phyloP scores from a whole-genome alignment of 441 rosid species.

The Gossypium lobatum region DNA sequence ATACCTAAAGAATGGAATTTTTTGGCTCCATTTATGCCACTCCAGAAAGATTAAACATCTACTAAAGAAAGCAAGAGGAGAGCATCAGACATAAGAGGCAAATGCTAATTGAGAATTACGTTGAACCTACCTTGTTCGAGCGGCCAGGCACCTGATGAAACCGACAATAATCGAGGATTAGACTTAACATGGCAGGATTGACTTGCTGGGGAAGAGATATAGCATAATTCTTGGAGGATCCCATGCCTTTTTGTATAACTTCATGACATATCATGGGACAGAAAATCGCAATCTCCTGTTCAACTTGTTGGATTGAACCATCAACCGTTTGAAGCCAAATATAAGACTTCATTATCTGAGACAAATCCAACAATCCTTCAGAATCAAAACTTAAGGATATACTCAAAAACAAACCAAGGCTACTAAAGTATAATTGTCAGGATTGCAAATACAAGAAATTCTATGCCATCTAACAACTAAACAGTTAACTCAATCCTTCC shows the following conservation, averaged over 20 bases:
- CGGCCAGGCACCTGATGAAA: conserved; percentile 68
- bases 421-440: conserved; percentile 7
- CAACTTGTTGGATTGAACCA: conserved; percentile 69
- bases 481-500: neutral
- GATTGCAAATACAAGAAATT: neutral
- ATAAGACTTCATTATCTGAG: conserved; percentile 61
- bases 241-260: conserved; percentile 55
- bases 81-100: conserved; percentile 14
- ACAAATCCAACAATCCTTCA: conserved; percentile 11
- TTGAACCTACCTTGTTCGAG: conserved; percentile 67
- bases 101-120: conserved; percentile 13
- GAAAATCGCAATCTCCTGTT: conserved; percentile 72
- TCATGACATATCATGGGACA: conserved; percentile 70
- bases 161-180: conserved; percentile 65
- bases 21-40: conserved; percentile 11
- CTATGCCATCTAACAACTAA: neutral
- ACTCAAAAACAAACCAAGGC: neutral
- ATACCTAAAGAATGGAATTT: conserved; percentile 7
- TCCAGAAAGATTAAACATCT: conserved; percentile 1
- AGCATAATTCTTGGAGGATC: conserved; percentile 57
- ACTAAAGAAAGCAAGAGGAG: conserved; percentile 14
- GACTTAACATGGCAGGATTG: conserved; percentile 54
- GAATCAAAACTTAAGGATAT: conserved; percentile 4
- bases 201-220: conserved; percentile 65
- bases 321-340: conserved; percentile 68